Base-by-base conservation (phyloP, 805 yeast species). In the Metschnikowia kofuensis region DNA sequence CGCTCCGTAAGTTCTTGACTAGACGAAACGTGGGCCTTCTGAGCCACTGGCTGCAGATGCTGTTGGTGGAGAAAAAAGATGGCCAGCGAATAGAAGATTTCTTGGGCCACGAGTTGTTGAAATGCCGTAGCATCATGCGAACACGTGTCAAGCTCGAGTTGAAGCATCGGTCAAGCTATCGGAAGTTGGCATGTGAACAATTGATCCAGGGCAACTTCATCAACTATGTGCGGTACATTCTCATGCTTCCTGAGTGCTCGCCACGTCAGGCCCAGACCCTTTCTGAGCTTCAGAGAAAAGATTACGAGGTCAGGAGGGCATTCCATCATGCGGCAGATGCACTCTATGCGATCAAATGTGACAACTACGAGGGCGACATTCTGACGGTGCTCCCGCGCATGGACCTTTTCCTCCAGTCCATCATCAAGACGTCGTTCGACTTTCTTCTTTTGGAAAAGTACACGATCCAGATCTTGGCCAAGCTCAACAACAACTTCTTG, bases 391-490 rank as follows among this genome's bases (percentile, higher is more conserved):
- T 38, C 7, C 49, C 56, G 26, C 53, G 53, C 7, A 49, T 40
- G 3, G 55, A 56, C 35, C 52, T 60, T 21, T 50, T 72, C 7
- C 36, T 72, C n/a, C 71, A 66, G 48, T 44, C 63, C 2, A 54
- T 72, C 10, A 60, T 67, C 4, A 70, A 69, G 49, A 66, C 67
- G 3, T 63, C 74, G 0, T 66, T 66, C 40, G 78, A 74, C 48
- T 74, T 58, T 47, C 62, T 69, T 42, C 54, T 72, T 21, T 60
- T 74, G 46, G 78, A 74, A 41, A 68, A 63, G 43, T 74, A 73
- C 51, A 64, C 59, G 42, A 61, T 73, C 28, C 74, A 73, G 35
- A 66, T 72, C 12, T 54, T 70, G 35, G 50, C 64, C 13, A 72
- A 72, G 50, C 54, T 71, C 35, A 60, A 64, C 52, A 58, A 60